These are phyloP conservation scores for Daldinia eschscholtzii DNA, from an alignment of 2,329 filamentous ascomycete genomes.

Conservation along the genomic window DNA sequence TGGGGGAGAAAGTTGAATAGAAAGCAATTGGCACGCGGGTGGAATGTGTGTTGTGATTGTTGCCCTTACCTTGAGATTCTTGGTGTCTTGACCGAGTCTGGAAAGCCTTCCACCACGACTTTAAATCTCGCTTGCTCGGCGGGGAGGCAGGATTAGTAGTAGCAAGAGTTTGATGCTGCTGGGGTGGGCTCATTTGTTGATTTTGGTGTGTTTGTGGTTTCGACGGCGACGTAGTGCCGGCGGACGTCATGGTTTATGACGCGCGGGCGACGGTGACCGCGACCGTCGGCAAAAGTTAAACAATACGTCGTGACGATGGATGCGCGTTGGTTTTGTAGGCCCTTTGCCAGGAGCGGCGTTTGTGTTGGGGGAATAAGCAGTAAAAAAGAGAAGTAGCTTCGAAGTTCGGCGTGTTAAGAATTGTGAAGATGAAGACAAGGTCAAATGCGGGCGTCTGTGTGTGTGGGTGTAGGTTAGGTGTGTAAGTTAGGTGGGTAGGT, in stretches of 20 bases:
- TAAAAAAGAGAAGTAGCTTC: constrained; percentile 25
- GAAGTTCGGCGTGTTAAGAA: constrained; percentile 22
- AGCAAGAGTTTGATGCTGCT: not conserved
- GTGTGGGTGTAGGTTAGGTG: constrained; percentile 24
- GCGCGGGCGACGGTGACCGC: constrained; percentile 49
- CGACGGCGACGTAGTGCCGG: constrained; percentile 49
- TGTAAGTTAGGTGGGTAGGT: constrained; percentile 35
- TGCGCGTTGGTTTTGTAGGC: constrained; percentile 37
- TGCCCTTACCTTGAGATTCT: constrained; percentile 68
- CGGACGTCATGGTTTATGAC: constrained; percentile 53
- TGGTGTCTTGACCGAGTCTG: constrained; percentile 74
- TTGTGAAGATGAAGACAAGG: constrained; percentile 16
- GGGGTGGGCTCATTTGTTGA: constrained; percentile 46
- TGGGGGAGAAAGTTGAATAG: constrained; percentile 29
- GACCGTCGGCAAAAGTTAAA: constrained; percentile 39
- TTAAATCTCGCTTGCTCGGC: constrained; percentile 86
- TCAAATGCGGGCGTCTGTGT: constrained; percentile 26
- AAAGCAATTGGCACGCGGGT: constrained; percentile 15
- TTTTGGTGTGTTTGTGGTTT: constrained; percentile 42
- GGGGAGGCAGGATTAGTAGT: constrained; percentile 71
- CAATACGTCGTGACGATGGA: constrained; percentile 33
- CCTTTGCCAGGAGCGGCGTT: constrained; percentile 11
- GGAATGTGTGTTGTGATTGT: constrained; percentile 35
- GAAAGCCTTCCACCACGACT: constrained; percentile 98
- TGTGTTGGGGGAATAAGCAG: constrained; percentile 24